Evolutionary conservation across 2,329 filamentous ascomycete species (phyloP).

Genomic region (Coccinonectria pachysandricola): DNA sequence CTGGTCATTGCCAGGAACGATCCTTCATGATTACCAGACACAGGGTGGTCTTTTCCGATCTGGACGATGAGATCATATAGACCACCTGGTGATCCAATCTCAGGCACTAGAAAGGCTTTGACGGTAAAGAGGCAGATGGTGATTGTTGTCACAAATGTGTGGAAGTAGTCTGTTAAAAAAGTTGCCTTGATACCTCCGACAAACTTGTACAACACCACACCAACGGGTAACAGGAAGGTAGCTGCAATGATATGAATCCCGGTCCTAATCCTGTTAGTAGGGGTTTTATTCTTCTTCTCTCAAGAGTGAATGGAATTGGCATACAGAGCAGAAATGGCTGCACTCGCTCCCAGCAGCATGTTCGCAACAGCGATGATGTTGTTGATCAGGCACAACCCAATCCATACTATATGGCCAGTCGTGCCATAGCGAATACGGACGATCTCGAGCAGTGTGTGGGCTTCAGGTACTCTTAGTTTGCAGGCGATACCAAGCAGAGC

Average conservation of each 20-base stretch:
- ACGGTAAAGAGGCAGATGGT: constrained; percentile 39
- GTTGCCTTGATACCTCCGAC: constrained; percentile 31
- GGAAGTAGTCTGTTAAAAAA: constrained; percentile 41
- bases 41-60: constrained; percentile 32
- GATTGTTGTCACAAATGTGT: constrained; percentile 43
- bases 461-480: constrained; percentile 42
- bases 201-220: constrained; percentile 29
- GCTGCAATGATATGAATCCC: constrained; percentile 40
- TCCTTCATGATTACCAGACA: constrained; percentile 41
- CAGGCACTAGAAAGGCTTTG: constrained; percentile 34
- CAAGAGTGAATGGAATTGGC: constrained; percentile 1
- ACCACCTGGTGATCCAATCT: constrained; percentile 36
- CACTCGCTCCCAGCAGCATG: constrained; percentile 35
- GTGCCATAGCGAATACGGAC: constrained; percentile 40
- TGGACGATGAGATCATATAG: constrained; percentile 40
- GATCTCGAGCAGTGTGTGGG: constrained; percentile 43
- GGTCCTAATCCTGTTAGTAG: constrained; percentile 23
- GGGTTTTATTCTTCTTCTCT: too few relatives aligned
- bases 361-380: constrained; percentile 44
- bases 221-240: constrained; percentile 32
- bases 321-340: constrained; percentile 25
- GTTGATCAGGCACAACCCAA: constrained; percentile 41
- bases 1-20: constrained; percentile 47
- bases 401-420: constrained; percentile 39
- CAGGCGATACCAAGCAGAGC: constrained; percentile 39